Percentiles rank a stretch among this genome's conserved stretches.
phyloP scores from a whole-genome alignment of 2,329 filamentous ascomycete species.

The Dothistroma septosporum region DNA sequence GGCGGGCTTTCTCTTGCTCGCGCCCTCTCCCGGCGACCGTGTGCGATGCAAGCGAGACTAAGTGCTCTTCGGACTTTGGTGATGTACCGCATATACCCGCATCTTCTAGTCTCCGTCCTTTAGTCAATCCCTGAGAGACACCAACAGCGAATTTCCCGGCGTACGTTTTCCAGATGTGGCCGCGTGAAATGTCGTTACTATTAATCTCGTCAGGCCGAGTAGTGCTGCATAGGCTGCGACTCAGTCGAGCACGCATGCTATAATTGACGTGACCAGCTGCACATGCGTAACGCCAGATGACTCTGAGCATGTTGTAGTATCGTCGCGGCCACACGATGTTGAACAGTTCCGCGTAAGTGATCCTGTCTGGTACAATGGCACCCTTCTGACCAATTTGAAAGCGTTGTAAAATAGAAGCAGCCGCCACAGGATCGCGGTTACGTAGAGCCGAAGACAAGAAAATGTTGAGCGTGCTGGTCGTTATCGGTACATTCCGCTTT shows the following conservation, averaged over 20 bases:
- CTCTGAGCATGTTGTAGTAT: conserved; percentile 30
- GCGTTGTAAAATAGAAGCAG: conserved; percentile 17
- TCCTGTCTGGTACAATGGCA: conserved; percentile 10
- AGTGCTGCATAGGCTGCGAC: conserved; percentile 10
- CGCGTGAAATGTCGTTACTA: background rate
- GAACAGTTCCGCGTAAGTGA: conserved; percentile 25
- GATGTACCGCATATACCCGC: background rate
- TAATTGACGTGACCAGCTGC: conserved; percentile 21
- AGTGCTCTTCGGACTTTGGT: background rate
- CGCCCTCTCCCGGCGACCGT: background rate
- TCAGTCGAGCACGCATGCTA: conserved; percentile 13
- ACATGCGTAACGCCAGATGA: conserved; percentile 35
- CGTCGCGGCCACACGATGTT: conserved; percentile 23
- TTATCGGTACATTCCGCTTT: background rate
- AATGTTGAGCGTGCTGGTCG: conserved; percentile 23
- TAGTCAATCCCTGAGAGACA: background rate
- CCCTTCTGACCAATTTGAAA: conserved; percentile 14
- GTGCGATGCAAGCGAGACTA: background rate
- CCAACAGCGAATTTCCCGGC: conserved; percentile 28
- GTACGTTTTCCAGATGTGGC: conserved; percentile 18
- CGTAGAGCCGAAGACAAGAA: conserved; percentile 23
- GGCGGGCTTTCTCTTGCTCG: background rate
- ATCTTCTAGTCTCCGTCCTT: background rate
- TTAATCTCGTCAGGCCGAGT: background rate
- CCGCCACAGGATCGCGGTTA: conserved; percentile 15